Conservation (phyloP, 345 rosid species). For the Brassica rapa region DNA sequence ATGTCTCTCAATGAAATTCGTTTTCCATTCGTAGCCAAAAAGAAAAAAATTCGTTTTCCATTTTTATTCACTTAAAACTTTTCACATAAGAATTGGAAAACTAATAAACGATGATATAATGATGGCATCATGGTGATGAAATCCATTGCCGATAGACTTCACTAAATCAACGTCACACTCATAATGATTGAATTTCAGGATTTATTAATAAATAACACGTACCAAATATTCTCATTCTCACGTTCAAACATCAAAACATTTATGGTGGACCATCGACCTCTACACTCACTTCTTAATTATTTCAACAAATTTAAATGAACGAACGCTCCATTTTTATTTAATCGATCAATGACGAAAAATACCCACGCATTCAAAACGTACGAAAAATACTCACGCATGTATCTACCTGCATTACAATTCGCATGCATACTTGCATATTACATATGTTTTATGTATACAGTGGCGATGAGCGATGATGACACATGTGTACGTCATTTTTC, state of each 20-base stretch:
- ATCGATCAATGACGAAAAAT: slow-evolving; percentile 2
- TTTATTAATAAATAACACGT: slow-evolving; percentile 24
- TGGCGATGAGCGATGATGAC: background rate
- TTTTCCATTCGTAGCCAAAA: background rate
- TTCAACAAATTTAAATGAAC: background rate
- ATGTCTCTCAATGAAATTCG: background rate
- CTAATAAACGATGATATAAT: slow-evolving; percentile 16
- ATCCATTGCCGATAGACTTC: slow-evolving; percentile 9
- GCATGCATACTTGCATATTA: slow-evolving; percentile 2
- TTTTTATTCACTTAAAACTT: background rate
- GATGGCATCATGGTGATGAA: slow-evolving; percentile 37
- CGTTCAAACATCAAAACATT: slow-evolving; percentile 16
- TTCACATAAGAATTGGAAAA: slow-evolving; percentile 11
- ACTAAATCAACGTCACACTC: slow-evolving; percentile 30
- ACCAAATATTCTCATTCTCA: slow-evolving; percentile 30
- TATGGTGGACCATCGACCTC: slow-evolving; percentile 31
- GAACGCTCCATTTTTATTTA: background rate
- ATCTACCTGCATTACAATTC: slow-evolving; percentile 8
- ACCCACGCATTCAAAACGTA: slow-evolving; percentile 22
- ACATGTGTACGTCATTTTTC: background rate
- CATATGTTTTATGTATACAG: background rate
- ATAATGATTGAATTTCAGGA: slow-evolving; percentile 16
- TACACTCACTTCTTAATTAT: background rate
- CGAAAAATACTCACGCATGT: slow-evolving; percentile 21
- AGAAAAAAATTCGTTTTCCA: background rate